phyloP scores from a whole-genome alignment of 768 basidiomycete species.

The Naganishia randhawae region DNA sequence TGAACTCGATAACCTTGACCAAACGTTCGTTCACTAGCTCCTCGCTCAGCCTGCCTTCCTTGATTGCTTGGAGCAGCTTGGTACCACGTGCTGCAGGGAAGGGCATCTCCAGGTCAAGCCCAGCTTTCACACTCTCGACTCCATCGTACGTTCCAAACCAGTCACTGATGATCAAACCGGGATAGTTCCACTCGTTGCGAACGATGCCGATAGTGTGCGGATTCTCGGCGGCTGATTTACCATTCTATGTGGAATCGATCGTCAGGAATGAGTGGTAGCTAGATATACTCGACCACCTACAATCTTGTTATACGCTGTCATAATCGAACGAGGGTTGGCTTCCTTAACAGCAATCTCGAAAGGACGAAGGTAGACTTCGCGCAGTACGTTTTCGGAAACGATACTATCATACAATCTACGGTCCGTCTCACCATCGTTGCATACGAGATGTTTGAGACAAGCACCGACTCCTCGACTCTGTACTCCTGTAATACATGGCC shows the following conservation, averaged over 20 bases:
- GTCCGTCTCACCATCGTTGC: constrained; percentile 79
- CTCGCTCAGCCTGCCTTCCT: constrained; percentile 22
- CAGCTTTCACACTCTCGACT: constrained; percentile 59
- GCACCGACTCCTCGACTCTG: constrained; percentile 72
- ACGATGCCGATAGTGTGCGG: constrained; percentile 23
- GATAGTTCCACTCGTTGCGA: constrained; percentile 63
- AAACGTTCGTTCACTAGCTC: constrained; percentile 5
- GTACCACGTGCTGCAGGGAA: constrained; percentile 23
- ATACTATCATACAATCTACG: constrained; percentile 23
- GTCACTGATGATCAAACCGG: constrained; percentile 76
- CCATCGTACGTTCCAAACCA: constrained; percentile 71
- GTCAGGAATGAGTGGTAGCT: not conserved
- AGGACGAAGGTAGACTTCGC: constrained; percentile 66
- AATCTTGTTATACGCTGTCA: constrained; percentile 29
- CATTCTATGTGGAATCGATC: not conserved
- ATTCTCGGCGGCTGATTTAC: constrained; percentile 15
- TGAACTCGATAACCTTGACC: constrained; percentile 20
- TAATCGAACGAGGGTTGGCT: constrained; percentile 43
- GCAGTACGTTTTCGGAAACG: constrained; percentile 56
- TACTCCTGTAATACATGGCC: constrained; percentile 72
- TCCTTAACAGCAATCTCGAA: constrained; percentile 58
- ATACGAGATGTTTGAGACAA: constrained; percentile 76
- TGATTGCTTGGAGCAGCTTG: constrained; percentile 20
- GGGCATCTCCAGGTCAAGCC: constrained; percentile 26
- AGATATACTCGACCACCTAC: not conserved